Conservation (phyloP, 2,329 filamentous ascomycete species). For the Arthroderma sp. region DNA sequence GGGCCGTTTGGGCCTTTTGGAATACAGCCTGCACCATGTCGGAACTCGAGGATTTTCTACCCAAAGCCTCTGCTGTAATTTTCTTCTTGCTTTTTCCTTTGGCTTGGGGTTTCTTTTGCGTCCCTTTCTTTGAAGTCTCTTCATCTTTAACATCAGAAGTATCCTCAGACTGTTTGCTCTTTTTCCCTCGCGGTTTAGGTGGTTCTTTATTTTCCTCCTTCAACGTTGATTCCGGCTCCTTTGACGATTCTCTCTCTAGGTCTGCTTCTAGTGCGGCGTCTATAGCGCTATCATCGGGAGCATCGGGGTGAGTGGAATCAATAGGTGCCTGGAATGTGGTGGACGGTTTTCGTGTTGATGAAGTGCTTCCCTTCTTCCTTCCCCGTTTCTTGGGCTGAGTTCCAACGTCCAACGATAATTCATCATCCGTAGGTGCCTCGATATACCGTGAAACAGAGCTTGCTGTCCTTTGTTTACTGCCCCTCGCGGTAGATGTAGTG, state of each 20-base stretch:
- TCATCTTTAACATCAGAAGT: conserved; percentile 8
- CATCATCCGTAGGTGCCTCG: conserved; percentile 16
- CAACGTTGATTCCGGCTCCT: not conserved
- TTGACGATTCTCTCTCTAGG: conserved; percentile 31
- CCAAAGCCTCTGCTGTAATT: conserved; percentile 6
- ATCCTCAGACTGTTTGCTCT: too few species aligned
- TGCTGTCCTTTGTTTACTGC: conserved; percentile 27
- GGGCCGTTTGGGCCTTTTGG: too few species aligned
- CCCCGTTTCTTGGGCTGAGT: conserved; percentile 32
- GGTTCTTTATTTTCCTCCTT: conserved; percentile 18
- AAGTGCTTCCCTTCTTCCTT: conserved; percentile 23
- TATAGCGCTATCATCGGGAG: conserved; percentile 51
- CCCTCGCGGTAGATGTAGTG: conserved; percentile 39
- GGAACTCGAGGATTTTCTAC: too few species aligned
- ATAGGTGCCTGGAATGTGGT: conserved; percentile 38
- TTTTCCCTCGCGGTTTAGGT: not conserved
- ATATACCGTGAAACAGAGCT: conserved; percentile 1
- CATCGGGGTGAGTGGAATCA: conserved; percentile 29
- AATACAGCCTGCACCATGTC: too few species aligned
- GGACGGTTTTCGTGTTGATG: conserved; percentile 34
- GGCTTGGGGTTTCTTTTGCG: conserved; percentile 14
- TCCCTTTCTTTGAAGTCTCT: conserved; percentile 15
- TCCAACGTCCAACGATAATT: conserved; percentile 1
- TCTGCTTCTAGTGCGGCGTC: conserved; percentile 54
- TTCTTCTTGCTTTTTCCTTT: not conserved